These are phyloP conservation scores for Pluteus cervinus DNA, from an alignment of 768 basidiomycete species.

Conservation along the genomic window DNA sequence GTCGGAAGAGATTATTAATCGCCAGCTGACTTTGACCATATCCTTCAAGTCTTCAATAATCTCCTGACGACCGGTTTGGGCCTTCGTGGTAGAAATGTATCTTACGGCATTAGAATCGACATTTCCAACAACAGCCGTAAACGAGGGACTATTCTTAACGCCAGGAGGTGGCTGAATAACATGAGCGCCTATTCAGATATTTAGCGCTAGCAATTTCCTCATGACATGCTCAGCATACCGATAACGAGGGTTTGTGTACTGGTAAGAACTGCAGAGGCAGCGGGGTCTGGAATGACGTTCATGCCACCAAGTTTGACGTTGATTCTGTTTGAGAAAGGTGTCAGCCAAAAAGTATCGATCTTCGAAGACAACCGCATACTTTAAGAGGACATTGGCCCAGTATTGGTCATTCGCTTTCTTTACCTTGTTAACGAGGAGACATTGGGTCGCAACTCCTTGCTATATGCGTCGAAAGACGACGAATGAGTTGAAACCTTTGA, in stretches of 20 bases:
- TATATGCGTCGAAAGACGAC: too few species aligned
- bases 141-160: conserved; percentile 65
- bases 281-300: conserved; percentile 72
- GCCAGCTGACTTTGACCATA: conserved; percentile 58
- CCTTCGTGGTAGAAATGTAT: conserved; percentile 47
- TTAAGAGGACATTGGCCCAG: conserved; percentile 75
- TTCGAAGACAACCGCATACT: conserved; percentile 37
- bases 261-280: conserved; percentile 47
- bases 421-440: conserved; percentile 62
- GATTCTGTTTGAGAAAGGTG: conserved; percentile 46
- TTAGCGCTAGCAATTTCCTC: background rate
- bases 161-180: conserved; percentile 79
- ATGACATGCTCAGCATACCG: conserved; percentile 35
- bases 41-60: conserved; percentile 61
- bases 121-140: conserved; percentile 69
- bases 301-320: conserved; percentile 84
- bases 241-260: conserved; percentile 71
- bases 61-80: conserved; percentile 58
- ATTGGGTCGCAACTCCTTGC: conserved; percentile 79
- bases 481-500: background rate
- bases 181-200: conserved; percentile 52
- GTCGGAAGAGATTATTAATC: too few species aligned
- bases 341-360: background rate
- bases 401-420: conserved; percentile 65
- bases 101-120: conserved; percentile 68